phyloP scores from a whole-genome alignment of 228 moss, liverwort and hornwort genomes.

The Sphagnum magellanicum region DNA sequence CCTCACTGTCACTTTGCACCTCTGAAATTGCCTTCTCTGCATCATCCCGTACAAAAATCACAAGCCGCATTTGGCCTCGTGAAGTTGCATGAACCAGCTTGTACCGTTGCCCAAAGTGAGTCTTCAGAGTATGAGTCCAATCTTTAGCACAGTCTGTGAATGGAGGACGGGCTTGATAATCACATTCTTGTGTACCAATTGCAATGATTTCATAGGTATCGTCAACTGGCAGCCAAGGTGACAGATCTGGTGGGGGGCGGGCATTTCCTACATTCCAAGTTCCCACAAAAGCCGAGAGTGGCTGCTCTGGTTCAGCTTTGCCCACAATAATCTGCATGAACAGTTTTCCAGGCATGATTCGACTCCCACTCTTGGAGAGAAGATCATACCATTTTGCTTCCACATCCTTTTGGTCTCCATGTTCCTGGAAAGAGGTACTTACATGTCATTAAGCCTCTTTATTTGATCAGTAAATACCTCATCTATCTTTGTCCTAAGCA shows the following conservation, averaged over 20 bases:
- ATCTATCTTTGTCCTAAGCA: no score
- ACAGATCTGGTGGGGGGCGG: constrained; percentile 90
- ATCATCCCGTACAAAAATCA: constrained; percentile 81
- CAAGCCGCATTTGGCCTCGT: constrained; percentile 96
- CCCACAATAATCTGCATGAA: constrained; percentile 76
- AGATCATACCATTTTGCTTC: constrained; percentile 72
- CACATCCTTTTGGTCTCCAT: constrained; percentile 47
- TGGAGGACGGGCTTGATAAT: constrained; percentile 78
- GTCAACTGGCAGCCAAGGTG: constrained; percentile 80
- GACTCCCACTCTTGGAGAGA: constrained; percentile 60
- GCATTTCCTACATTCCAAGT: constrained; percentile 99
- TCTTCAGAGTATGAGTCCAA: constrained; percentile 75
- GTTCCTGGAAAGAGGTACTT: constrained; percentile 23
- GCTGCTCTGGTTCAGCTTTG: constrained; percentile 90
- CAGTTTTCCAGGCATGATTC: constrained; percentile 79
- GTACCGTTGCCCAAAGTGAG: constrained; percentile 79
- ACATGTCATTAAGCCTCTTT: not conserved
- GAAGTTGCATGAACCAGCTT: constrained; percentile 78
- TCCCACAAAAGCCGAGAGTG: constrained; percentile 80
- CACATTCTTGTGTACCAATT: constrained; percentile 93
- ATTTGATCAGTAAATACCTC: no score
- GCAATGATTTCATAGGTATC: constrained; percentile 74
- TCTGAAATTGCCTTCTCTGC: constrained; percentile 94
- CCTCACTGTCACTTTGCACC: constrained; percentile 81
- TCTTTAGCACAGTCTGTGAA: constrained; percentile 72